Base-by-base conservation (phyloP, 352 stramenopile genomes). In the Pythium folliculosum region DNA sequence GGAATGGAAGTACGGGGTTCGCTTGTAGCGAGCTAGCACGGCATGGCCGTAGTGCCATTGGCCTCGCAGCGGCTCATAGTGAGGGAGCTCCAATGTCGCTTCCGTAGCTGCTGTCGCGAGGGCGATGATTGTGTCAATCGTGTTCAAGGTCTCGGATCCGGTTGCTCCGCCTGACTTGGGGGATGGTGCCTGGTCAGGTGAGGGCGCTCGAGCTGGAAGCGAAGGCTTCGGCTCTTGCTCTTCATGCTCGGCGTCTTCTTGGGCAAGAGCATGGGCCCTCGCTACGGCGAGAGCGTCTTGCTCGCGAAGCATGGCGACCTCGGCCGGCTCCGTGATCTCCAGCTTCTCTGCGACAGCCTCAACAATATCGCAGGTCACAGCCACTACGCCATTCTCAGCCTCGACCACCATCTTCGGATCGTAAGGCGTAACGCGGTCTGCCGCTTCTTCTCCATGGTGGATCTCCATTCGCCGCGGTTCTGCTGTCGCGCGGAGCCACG, bases 1-100 rank as follows among this genome's bases (percentile, higher is more conserved):
- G 5, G 84, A 91, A 64, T 88, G 89, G 27, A 91, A 93, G 61
- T 81, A 90, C n/a, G 84, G 78, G 3, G 81, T 93, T 56, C 76
- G 81, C 60, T 81, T 84, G 70, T 90, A 90, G 50, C 84, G 79
- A 8, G 78, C 84, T 21, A 93, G 83, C 27, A 93, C 63, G 2
- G 70, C 69, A 55, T 90, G 84, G 7, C 80, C 77, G 50, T 90
- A 90, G 6, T 77, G 75, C 82, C 84, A 93, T 25, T 84, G 73
- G 13, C 69, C 75, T 7, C 78, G 75, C 47, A 92, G 64, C 3
- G 78, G 82, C 45, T 89, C 76, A 43, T 89, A 92, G 14, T 75
- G 63, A 8, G 69, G 67, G 5, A 57, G 17, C 25, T 72, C 64
- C 7, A 51, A 54, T 12, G 12, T 4, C 16, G 10, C 10, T 43